These are phyloP conservation scores for Neurospora sp. DNA, from an alignment of 2,329 filamentous ascomycete genomes.

Conservation along the genomic window DNA sequence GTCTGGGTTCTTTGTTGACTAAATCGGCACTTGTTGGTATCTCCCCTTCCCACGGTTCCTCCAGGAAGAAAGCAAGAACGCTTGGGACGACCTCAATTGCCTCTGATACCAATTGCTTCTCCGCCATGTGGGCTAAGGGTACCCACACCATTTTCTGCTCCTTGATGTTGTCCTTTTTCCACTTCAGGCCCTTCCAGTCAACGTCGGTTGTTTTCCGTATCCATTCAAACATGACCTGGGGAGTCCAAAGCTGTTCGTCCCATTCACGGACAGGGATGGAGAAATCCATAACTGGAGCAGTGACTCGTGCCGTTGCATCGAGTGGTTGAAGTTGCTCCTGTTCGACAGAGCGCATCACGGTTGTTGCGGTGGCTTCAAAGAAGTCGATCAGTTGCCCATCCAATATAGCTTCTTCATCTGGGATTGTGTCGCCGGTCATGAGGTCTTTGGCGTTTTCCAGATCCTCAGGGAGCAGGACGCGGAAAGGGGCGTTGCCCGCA, in stretches of 20 bases:
- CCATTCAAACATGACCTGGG: slow-evolving; percentile 15
- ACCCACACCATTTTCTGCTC: slow-evolving; percentile 20
- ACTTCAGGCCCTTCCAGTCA: slow-evolving; percentile 15
- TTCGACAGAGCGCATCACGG: slow-evolving; percentile 15
- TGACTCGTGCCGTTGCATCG: slow-evolving; percentile 18
- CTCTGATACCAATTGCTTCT: slow-evolving; percentile 11
- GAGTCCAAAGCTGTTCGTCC: slow-evolving; percentile 11
- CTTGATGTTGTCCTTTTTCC: slow-evolving; percentile 13
- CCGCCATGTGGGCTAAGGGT: slow-evolving; percentile 15
- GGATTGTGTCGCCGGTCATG: slow-evolving; percentile 8
- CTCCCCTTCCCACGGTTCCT: not conserved
- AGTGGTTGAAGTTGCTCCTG: slow-evolving; percentile 21
- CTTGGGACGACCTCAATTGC: slow-evolving; percentile 11
- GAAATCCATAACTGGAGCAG: slow-evolving; percentile 22
- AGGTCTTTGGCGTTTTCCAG: slow-evolving; percentile 10
- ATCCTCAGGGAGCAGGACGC: slow-evolving; percentile 9
- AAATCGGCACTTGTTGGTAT: slow-evolving; percentile 16
- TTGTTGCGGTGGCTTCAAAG: slow-evolving; percentile 10
- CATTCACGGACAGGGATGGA: slow-evolving; percentile 17
- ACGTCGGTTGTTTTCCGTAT: slow-evolving; percentile 11
- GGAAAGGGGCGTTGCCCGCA: not conserved
- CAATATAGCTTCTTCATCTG: not conserved
- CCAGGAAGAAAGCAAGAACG: slow-evolving; percentile 12
- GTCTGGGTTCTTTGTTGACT: slow-evolving; percentile 13
- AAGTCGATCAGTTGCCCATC: slow-evolving; percentile 11